phyloP scores from a whole-genome alignment of 768 basidiomycete species.

The Podaxis rugospora region DNA sequence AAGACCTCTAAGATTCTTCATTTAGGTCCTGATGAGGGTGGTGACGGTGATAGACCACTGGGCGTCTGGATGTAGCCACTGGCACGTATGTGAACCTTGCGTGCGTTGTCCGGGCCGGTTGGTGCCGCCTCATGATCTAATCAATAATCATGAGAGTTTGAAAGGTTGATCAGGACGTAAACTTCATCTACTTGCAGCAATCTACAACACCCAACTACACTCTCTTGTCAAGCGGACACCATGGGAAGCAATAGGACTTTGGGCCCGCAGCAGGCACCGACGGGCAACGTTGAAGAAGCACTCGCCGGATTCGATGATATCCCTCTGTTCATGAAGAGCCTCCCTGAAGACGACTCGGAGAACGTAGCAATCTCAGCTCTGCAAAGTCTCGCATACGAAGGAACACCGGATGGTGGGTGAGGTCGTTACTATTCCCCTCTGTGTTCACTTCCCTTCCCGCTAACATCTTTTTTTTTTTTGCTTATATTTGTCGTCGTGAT shows the following conservation, averaged over 20 bases:
- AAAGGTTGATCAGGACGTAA: background rate
- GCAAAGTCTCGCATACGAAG: constrained; percentile 83
- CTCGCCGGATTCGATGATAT: constrained; percentile 53
- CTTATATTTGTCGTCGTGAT: background rate
- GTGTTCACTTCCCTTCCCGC: background rate
- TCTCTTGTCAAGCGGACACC: background rate
- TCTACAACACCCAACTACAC: background rate
- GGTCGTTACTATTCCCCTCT: constrained; percentile 9
- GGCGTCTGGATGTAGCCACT: background rate
- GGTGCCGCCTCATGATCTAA: background rate
- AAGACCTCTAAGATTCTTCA: constrained; percentile 44
- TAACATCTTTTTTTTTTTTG: background rate
- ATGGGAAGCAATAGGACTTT: background rate
- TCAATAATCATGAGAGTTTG: background rate
- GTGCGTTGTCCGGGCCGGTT: background rate
- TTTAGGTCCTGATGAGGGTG: constrained; percentile 8
- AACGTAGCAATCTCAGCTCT: constrained; percentile 74
- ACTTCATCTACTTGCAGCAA: background rate
- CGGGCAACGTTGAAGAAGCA: constrained; percentile 31
- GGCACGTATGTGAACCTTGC: background rate
- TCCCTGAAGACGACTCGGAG: constrained; percentile 67
- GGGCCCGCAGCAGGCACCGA: constrained; percentile 14
- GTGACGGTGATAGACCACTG: background rate
- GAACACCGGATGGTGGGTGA: constrained; percentile 87
- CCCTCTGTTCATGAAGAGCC: constrained; percentile 90